Percentiles rank a stretch among this genome's conserved stretches.
phyloP scores from a whole-genome alignment of 2,329 filamentous ascomycete species.

The Colletotrichum sp. region DNA sequence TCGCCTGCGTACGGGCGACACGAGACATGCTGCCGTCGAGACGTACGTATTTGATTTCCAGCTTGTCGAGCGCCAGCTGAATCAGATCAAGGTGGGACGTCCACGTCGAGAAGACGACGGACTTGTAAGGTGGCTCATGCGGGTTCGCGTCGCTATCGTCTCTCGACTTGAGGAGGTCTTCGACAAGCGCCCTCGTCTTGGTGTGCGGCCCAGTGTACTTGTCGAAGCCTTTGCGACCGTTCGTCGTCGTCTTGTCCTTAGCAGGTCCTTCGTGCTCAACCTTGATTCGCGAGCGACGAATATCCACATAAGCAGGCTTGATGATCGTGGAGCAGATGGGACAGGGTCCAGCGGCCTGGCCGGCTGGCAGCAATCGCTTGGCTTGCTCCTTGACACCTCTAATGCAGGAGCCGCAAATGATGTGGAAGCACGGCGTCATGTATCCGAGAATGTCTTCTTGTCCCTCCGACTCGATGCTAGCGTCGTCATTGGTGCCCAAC shows the following conservation, averaged over 20 bases:
- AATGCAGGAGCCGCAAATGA: constrained; percentile 80
- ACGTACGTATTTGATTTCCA: constrained; percentile 74
- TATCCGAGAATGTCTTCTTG: constrained; percentile 73
- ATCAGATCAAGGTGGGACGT: constrained; percentile 94
- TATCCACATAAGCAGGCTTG: constrained; percentile 67
- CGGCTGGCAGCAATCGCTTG: constrained; percentile 37
- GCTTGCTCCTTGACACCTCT: constrained; percentile 61
- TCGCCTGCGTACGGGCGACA: constrained; percentile 72
- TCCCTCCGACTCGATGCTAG: constrained; percentile 62
- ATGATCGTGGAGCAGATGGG: constrained; percentile 71
- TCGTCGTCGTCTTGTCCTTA: constrained; percentile 29
- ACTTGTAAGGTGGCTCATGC: constrained; percentile 80
- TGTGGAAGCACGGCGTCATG: constrained; percentile 87
- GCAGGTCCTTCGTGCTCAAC: constrained; percentile 60
- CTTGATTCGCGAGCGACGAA: constrained; percentile 67
- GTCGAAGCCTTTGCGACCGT: constrained; percentile 48
- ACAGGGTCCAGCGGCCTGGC: constrained; percentile 60
- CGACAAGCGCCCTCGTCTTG: constrained; percentile 83
- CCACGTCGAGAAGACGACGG: constrained; percentile 96
- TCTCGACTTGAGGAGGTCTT: constrained; percentile 72
- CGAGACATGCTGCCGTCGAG: constrained; percentile 91
- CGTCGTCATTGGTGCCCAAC: constrained; percentile 60
- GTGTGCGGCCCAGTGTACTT: constrained; percentile 88
- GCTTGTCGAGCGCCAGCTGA: constrained; percentile 75
- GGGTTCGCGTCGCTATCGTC: constrained; percentile 65